phyloP scores from a whole-genome alignment of 345 rosid genomes.

The Syzygium grande region DNA sequence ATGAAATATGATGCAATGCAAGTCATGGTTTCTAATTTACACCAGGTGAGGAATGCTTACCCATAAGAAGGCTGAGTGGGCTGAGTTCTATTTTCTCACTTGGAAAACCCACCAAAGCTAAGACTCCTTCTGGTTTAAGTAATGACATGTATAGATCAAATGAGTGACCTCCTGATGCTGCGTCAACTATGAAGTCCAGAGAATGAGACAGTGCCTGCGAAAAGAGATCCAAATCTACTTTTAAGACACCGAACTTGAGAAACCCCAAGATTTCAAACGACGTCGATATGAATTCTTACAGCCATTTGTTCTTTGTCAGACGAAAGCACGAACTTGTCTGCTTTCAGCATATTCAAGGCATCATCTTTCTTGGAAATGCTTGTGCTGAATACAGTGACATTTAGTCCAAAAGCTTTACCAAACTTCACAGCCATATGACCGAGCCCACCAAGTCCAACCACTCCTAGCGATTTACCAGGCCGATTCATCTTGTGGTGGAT shows the following conservation, averaged over 20 bases:
- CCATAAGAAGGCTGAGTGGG: conserved; percentile 15
- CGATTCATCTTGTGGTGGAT: conserved; percentile 30
- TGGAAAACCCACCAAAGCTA: conserved; percentile 24
- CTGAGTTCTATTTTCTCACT: conserved; percentile 16
- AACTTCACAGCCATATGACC: conserved; percentile 46
- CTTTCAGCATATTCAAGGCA: conserved; percentile 27
- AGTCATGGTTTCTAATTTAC: not conserved
- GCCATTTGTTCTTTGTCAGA: conserved; percentile 49
- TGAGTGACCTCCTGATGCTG: conserved; percentile 78
- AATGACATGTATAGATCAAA: conserved; percentile 69
- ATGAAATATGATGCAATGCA: not conserved
- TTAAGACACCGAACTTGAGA: not conserved
- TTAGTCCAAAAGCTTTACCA: conserved; percentile 36
- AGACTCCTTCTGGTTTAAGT: conserved; percentile 19
- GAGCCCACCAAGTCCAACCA: conserved; percentile 37
- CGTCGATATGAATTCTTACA: conserved; percentile 15
- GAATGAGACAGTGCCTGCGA: conserved; percentile 48
- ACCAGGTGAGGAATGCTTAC: not conserved
- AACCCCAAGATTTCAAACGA: not conserved
- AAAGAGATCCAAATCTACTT: not conserved
- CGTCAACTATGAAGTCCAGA: conserved; percentile 69
- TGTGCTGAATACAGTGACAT: conserved; percentile 34
- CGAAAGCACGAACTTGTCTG: conserved; percentile 24
- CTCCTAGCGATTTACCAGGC: conserved; percentile 31
- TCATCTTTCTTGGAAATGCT: conserved; percentile 27